phyloP scores from a whole-genome alignment of 768 basidiomycete genomes.

The Suillus ampliporus region DNA sequence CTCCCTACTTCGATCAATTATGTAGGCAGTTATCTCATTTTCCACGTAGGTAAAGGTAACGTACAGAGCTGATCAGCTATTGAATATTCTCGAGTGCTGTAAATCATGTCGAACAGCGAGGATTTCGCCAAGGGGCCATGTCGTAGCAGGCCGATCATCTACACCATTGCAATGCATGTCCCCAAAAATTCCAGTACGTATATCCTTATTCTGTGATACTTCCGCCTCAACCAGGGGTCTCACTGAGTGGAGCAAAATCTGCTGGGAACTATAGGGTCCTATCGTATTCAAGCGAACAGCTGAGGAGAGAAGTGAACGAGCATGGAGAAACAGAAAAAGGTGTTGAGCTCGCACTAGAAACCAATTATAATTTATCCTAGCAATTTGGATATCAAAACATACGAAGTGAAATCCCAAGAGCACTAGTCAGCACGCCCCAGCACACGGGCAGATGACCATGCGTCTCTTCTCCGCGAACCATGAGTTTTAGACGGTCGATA shows the following conservation, averaged over 20 bases:
- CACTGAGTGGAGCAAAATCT: constrained; percentile 77
- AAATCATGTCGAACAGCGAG: constrained; percentile 89
- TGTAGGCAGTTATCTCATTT: no score
- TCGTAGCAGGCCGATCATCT: constrained; percentile 73
- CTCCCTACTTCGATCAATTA: not conserved
- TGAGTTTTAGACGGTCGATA: constrained; percentile 72
- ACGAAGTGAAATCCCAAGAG: constrained; percentile 79
- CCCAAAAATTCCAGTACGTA: constrained; percentile 54
- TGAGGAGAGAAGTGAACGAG: constrained; percentile 87
- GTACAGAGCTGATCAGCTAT: constrained; percentile 53
- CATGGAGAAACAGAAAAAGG: constrained; percentile 92
- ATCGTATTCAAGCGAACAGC: constrained; percentile 90
- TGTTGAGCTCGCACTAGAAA: constrained; percentile 77
- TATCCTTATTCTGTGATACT: constrained; percentile 46
- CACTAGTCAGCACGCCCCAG: constrained; percentile 86
- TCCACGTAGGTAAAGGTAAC: not conserved
- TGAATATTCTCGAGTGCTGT: constrained; percentile 97
- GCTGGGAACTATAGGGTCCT: constrained; percentile 93
- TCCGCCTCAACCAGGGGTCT: constrained; percentile 69
- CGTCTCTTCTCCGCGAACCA: constrained; percentile 64
- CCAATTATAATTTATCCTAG: constrained; percentile 11
- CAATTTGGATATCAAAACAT: constrained; percentile 19
- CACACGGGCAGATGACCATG: constrained; percentile 89
- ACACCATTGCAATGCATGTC: constrained; percentile 28
- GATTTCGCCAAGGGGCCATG: constrained; percentile 97